Percentiles rank a stretch among this genome's conserved stretches.
These are phyloP conservation scores for Aspergillus luchuensis DNA, from an alignment of 2,329 filamentous ascomycete genomes.

Conservation along the genomic window DNA sequence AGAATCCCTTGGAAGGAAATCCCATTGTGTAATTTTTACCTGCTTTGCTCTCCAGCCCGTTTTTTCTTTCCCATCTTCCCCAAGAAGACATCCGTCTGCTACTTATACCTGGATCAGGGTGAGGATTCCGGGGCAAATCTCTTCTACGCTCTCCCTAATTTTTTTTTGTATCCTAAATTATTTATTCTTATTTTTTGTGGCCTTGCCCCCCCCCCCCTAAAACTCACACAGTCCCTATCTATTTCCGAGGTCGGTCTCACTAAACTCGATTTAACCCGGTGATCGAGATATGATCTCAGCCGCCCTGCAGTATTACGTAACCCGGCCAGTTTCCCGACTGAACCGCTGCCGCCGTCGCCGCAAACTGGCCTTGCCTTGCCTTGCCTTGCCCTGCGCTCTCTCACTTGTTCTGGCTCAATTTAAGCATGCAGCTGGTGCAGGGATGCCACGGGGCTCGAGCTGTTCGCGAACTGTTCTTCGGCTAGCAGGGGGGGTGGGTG, in stretches of 20 bases:
- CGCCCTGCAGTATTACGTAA: slow-evolving; percentile 18
- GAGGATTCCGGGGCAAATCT: neutral
- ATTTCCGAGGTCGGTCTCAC: neutral
- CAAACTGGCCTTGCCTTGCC: neutral
- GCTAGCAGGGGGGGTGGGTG: neutral
- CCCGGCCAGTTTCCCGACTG: slow-evolving; percentile 2
- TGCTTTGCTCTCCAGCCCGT: neutral
- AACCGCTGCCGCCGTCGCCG: neutral
- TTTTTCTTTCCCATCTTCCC: neutral
- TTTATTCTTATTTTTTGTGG: neutral
- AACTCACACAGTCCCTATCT: neutral
- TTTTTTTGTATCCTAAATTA: neutral
- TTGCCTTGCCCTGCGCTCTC: no score
- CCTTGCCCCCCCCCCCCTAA: neutral
- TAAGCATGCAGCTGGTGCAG: slow-evolving; percentile 11
- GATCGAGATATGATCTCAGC: slow-evolving; percentile 13
- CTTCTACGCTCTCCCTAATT: neutral
- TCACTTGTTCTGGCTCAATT: neutral
- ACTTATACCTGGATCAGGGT: slow-evolving; percentile 5
- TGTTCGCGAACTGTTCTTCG: neutral
- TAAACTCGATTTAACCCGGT: neutral
- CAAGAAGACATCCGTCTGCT: slow-evolving; percentile 1
- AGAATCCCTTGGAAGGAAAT: no score
- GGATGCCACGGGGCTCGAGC: neutral
- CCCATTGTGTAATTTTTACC: neutral